Evolutionary conservation across 768 basidiomycete genomes (phyloP).

Genomic region (Boletus subparvulus): DNA sequence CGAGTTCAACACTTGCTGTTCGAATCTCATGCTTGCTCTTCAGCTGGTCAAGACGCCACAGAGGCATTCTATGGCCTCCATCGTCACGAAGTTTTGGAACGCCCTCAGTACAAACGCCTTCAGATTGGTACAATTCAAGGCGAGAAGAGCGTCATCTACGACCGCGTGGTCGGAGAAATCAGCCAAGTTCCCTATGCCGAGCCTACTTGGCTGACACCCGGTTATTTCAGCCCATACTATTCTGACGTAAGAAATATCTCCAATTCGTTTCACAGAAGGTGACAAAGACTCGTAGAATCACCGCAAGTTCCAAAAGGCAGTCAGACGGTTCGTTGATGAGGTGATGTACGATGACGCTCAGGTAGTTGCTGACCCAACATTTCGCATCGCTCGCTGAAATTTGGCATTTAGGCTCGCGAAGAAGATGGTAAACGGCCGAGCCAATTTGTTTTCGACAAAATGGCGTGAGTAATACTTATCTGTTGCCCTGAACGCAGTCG

Average conservation of each 20-base stretch:
- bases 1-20: neutral
- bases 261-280: neutral
- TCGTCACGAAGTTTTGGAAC: conserved; percentile 76
- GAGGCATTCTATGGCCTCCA: conserved; percentile 89
- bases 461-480: conserved; percentile 54
- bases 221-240: conserved; percentile 72
- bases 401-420: conserved; percentile 55
- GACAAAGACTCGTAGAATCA: conserved; percentile 41
- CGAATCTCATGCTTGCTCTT: neutral
- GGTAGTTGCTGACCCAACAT: conserved; percentile 13
- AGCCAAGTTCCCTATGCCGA: conserved; percentile 86
- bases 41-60: conserved; percentile 85
- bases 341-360: conserved; percentile 51
- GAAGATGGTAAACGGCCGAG: conserved; percentile 88
- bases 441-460: conserved; percentile 71
- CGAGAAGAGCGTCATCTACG: conserved; percentile 52
- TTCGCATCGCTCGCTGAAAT: conserved; percentile 15
- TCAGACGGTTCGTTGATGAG: conserved; percentile 66
- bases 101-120: conserved; percentile 71
- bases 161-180: conserved; percentile 53
- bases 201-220: conserved; percentile 74
- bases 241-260: conserved; percentile 47
- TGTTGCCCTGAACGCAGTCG: neutral
- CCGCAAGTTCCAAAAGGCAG: conserved; percentile 43
- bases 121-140: conserved; percentile 73